Evolutionary conservation across 2,329 filamentous ascomycete species (phyloP), one percentile per base, ranked within the genome.

Genomic region (Xylaria sp.): DNA sequence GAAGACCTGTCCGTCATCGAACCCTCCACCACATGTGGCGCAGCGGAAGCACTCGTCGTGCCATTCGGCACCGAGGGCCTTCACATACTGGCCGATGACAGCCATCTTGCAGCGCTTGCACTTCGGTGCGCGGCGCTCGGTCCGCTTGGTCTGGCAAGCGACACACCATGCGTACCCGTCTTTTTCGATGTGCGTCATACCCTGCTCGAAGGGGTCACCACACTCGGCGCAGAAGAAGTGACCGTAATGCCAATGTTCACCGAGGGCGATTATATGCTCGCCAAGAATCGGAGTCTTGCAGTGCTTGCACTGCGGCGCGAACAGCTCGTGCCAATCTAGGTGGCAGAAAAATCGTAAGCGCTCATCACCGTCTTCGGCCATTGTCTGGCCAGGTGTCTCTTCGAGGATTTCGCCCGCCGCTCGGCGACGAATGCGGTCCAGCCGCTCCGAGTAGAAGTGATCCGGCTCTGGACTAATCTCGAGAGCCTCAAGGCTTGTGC

Each of bases 201-300:
- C 88, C 57, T 85, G 84, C 73, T 86, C 93, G 78, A 99, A 99
- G 0, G 96, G 95, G 82, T 99, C 95, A 73, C 96, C 96, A 79
- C 96, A 99, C 84, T 99, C 94, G 50, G 96, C 96, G 78, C 96
- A 99, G 87, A 99, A 99, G 83, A 99, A 99, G 82, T 99, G 96
- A 0, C 96, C 96, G 62, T 93, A 92, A 80, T 99, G 96, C 93
- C 93, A 99, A 81, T 97, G 94, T n/a, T 91, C 89, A 0, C 96
- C 96, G 65, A 97, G 93, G 1, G 96, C 96, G 16, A 98, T 91
- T 37, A 98, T 91, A 73, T 98, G 93, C 81, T 98, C 94, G 50
- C 94, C 94, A 74, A 98, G 90, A 76, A 99, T 99, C 3, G 96
- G 95, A 8, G 96, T 99, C 79, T 92, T 94, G 87, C 96, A 99